These are phyloP conservation scores for Nephelium lappaceum DNA, from an alignment of 345 rosid species.

Conservation along the genomic window DNA sequence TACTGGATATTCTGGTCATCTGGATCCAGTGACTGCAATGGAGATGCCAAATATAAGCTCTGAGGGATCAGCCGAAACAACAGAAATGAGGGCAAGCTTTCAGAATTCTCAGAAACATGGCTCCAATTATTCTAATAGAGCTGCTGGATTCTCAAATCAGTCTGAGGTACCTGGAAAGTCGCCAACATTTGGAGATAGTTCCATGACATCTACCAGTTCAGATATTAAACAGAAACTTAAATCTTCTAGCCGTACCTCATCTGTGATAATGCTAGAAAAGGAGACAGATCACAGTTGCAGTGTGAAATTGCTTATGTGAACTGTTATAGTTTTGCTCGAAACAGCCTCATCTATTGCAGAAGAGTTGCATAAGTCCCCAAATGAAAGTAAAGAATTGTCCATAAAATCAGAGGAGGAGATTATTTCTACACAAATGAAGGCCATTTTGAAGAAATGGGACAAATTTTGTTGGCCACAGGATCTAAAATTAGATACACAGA, in stretches of 20 bases:
- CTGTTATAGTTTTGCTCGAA: conserved; percentile 70
- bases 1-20: conserved; percentile 43
- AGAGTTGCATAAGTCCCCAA: conserved; percentile 61
- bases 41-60: conserved; percentile 47
- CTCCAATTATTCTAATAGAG: conserved; percentile 19
- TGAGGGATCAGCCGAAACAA: conserved; percentile 67
- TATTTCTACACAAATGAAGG: conserved; percentile 69
- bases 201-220: conserved; percentile 36
- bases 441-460: conserved; percentile 62
- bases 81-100: conserved; percentile 45
- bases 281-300: conserved; percentile 33
- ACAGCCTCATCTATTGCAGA: conserved; percentile 65
- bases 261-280: conserved; percentile 34
- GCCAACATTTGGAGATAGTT: conserved; percentile 27
- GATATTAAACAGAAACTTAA: conserved; percentile 42
- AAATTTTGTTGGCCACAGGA: conserved; percentile 65
- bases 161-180: conserved; percentile 28
- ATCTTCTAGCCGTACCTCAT: conserved; percentile 27
- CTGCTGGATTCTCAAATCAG: conserved; percentile 33
- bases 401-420: conserved; percentile 69
- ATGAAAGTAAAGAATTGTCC: conserved; percentile 39
- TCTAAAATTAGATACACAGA: conserved; percentile 44
- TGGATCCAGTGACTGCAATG: conserved; percentile 35
- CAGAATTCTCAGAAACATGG: conserved; percentile 45
- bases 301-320: conserved; percentile 57